phyloP scores from a whole-genome alignment of 495 filamentous ascomycete species.

The Talaromyces adpressus region DNA sequence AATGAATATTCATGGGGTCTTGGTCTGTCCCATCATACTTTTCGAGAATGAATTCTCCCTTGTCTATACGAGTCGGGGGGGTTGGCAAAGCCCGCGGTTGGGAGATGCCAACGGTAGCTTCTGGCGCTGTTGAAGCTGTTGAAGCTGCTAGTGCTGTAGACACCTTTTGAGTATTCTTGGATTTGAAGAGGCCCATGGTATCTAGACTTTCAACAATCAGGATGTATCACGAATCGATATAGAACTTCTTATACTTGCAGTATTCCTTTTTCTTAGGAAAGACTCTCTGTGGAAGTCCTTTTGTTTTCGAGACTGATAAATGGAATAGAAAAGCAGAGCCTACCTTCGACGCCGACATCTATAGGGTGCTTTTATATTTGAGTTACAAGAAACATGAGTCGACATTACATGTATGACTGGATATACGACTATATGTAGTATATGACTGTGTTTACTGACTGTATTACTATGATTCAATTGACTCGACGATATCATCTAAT shows the following conservation, averaged over 20 bases:
- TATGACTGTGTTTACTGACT: background rate
- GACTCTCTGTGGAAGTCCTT: background rate
- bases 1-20: too few species aligned
- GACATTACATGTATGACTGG: background rate
- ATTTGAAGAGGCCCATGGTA: background rate
- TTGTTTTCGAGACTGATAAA: background rate
- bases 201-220: background rate
- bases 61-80: too few species aligned
- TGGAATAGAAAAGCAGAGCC: background rate
- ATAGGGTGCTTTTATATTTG: background rate
- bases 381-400: background rate
- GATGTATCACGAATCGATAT: background rate
- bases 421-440: background rate
- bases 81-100: too few species aligned
- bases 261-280: background rate
- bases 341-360: background rate
- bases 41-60: too few species aligned
- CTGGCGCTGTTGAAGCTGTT: too few species aligned
- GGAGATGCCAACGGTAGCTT: too few species aligned
- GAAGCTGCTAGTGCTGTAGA: too few species aligned
- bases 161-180: background rate
- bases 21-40: too few species aligned
- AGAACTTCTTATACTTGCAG: background rate
- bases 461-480: background rate
- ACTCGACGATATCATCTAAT: background rate